phyloP scores from a whole-genome alignment of 1,139 yeast genomes.

The Geotrichum reessii region DNA sequence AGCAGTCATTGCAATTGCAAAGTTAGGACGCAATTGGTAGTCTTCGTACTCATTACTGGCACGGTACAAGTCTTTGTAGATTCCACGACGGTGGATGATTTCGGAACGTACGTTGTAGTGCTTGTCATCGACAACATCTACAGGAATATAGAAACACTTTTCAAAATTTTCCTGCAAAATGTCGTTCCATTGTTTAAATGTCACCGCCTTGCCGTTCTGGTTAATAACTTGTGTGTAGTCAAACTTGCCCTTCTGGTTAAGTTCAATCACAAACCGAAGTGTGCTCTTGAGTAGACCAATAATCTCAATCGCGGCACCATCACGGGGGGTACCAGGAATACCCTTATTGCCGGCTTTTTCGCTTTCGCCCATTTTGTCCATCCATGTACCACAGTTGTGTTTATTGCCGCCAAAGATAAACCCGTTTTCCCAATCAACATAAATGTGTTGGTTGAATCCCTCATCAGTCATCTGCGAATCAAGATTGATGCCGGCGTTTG shows the following conservation, averaged over 20 bases:
- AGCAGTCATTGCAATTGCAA: slow-evolving; percentile 83
- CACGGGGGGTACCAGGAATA: slow-evolving; percentile 93
- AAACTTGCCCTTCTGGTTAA: slow-evolving; percentile 52
- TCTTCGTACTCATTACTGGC: slow-evolving; percentile 89
- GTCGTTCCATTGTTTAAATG: slow-evolving; percentile 62
- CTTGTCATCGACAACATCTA: slow-evolving; percentile 46
- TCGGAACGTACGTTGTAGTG: slow-evolving; percentile 55
- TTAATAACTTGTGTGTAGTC: slow-evolving; percentile 39
- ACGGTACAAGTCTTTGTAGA: slow-evolving; percentile 78
- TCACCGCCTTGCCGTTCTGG: slow-evolving; percentile 51
- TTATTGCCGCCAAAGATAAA: slow-evolving; percentile 87
- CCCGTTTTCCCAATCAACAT: slow-evolving; percentile 87
- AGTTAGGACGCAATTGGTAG: slow-evolving; percentile 87
- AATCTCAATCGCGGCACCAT: slow-evolving; percentile 93
- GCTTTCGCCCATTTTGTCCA: slow-evolving; percentile 99
- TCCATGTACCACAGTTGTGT: slow-evolving; percentile 96
- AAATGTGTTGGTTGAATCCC: slow-evolving; percentile 79
- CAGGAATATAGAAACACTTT: slow-evolving; percentile 68
- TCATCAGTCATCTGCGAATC: slow-evolving; percentile 91
- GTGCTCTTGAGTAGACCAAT: slow-evolving; percentile 83
- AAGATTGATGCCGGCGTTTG: slow-evolving; percentile 83
- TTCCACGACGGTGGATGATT: slow-evolving; percentile 82
- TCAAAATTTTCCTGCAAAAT: slow-evolving; percentile 71
- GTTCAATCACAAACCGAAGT: slow-evolving; percentile 66
- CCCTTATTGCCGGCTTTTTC: slow-evolving; percentile 77